Percentiles rank a stretch among this genome's conserved stretches.
Evolutionary conservation across 768 basidiomycete genomes (phyloP).

Genomic region (Rhodotorula babjevae): DNA sequence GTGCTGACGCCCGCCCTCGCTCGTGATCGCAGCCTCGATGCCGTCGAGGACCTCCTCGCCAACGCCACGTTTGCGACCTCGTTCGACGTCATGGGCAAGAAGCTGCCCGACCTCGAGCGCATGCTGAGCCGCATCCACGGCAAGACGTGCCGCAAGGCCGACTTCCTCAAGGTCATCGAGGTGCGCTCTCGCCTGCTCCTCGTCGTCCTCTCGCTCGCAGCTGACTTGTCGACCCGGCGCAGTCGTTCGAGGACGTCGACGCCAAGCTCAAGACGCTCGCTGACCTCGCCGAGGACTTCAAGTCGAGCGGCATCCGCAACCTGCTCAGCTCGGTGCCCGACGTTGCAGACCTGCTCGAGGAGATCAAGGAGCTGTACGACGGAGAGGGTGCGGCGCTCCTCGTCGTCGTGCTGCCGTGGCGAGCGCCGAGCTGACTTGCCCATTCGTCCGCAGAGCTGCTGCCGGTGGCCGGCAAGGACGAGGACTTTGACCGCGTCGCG

Average conservation of each 20-base stretch:
- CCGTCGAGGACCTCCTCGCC: slow-evolving; percentile 81
- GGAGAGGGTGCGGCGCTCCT: slow-evolving; percentile 40
- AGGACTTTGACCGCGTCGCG: slow-evolving; percentile 71
- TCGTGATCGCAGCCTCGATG: slow-evolving; percentile 65
- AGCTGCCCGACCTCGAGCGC: slow-evolving; percentile 85
- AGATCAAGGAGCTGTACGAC: slow-evolving; percentile 67
- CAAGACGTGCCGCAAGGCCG: slow-evolving; percentile 75
- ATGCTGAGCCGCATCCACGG: slow-evolving; percentile 93
- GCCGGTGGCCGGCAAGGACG: slow-evolving; percentile 79
- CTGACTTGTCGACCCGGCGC: neutral
- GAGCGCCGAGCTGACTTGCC: neutral
- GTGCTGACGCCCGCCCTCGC: neutral
- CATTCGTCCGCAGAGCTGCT: slow-evolving; percentile 51
- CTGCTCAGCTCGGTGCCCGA: slow-evolving; percentile 78
- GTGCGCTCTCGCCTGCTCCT: neutral
- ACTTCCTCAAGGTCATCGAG: slow-evolving; percentile 54
- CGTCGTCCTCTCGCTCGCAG: neutral
- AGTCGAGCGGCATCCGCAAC: slow-evolving; percentile 67
- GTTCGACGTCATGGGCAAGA: slow-evolving; percentile 71
- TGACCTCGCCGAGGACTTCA: slow-evolving; percentile 65
- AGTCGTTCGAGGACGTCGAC: slow-evolving; percentile 69
- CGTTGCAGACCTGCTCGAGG: slow-evolving; percentile 63
- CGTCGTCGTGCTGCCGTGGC: neutral
- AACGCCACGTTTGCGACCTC: slow-evolving; percentile 70
- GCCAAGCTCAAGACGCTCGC: slow-evolving; percentile 62